phyloP scores from a whole-genome alignment of 768 basidiomycete species.

The Amanita pseudoporphyria region DNA sequence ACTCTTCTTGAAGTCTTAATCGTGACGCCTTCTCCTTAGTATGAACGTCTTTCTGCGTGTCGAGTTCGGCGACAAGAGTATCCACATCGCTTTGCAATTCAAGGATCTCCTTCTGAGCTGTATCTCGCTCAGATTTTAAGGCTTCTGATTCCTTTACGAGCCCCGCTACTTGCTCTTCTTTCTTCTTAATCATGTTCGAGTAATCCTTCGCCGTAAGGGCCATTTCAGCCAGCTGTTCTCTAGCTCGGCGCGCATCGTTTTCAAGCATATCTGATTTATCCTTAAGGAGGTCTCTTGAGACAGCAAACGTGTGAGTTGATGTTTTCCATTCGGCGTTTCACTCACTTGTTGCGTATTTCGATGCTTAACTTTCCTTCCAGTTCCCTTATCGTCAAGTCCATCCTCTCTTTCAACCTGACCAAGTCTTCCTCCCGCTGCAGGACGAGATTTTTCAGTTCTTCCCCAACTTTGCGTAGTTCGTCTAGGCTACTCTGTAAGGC shows the following conservation, averaged over 20 bases:
- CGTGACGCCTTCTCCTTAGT: constrained; percentile 35
- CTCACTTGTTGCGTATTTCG: constrained; percentile 59
- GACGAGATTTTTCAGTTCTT: constrained; percentile 62
- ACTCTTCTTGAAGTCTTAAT: constrained; percentile 64
- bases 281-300: constrained; percentile 51
- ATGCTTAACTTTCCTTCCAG: constrained; percentile 60
- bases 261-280: constrained; percentile 53
- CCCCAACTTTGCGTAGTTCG: constrained; percentile 52
- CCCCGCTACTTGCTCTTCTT: constrained; percentile 58
- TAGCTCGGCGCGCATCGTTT: constrained; percentile 57
- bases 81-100: constrained; percentile 67
- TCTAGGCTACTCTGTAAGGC: constrained; percentile 48
- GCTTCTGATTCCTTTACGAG: constrained; percentile 44
- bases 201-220: constrained; percentile 71
- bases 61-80: constrained; percentile 51
- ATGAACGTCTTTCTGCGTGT: constrained; percentile 46
- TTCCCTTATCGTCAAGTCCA: constrained; percentile 54
- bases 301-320: neutral
- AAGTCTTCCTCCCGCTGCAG: constrained; percentile 77
- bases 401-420: constrained; percentile 61
- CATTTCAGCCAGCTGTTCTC: constrained; percentile 71
- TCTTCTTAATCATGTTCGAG: constrained; percentile 63
- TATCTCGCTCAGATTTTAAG: constrained; percentile 44
- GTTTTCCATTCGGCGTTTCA: constrained; percentile 1
- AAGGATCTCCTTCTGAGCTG: constrained; percentile 45